Evolutionary conservation across 2,329 filamentous ascomycete species (phyloP).

Genomic region (Daldinia sp.): DNA sequence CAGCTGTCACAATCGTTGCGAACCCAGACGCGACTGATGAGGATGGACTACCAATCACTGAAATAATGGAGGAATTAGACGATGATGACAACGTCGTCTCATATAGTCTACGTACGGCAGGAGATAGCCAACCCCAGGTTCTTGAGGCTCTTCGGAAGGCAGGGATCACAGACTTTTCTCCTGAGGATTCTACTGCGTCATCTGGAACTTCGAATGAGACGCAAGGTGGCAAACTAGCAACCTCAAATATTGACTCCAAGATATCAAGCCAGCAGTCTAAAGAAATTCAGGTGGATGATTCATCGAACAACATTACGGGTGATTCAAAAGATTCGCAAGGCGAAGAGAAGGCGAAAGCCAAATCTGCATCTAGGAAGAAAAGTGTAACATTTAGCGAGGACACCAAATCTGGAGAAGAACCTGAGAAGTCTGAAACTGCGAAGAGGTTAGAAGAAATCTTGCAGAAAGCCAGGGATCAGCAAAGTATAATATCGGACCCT

Average conservation of each 20-base stretch:
- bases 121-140: slow-evolving; percentile 74
- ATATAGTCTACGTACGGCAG: slow-evolving; percentile 73
- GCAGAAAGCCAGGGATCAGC: slow-evolving; percentile 66
- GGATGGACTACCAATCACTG: slow-evolving; percentile 81
- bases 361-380: slow-evolving; percentile 58
- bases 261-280: slow-evolving; percentile 15
- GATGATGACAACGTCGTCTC: slow-evolving; percentile 88
- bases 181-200: slow-evolving; percentile 47
- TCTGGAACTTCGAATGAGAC: slow-evolving; percentile 26
- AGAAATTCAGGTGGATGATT: slow-evolving; percentile 13
- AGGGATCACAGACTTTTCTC: slow-evolving; percentile 67
- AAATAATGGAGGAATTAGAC: slow-evolving; percentile 93
- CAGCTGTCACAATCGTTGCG: slow-evolving; percentile 69
- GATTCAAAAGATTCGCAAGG: slow-evolving; percentile 11
- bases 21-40: slow-evolving; percentile 74
- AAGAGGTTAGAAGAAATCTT: slow-evolving; percentile 68
- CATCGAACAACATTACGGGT: slow-evolving; percentile 11
- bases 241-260: slow-evolving; percentile 31
- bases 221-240: slow-evolving; percentile 7
- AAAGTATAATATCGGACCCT: slow-evolving; percentile 61
- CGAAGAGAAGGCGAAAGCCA: slow-evolving; percentile 21
- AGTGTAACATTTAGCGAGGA: slow-evolving; percentile 73
- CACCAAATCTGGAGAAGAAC: slow-evolving; percentile 61
- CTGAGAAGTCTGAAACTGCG: slow-evolving; percentile 56
- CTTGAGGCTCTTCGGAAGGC: slow-evolving; percentile 80